phyloP scores from a whole-genome alignment of 345 rosid species.

The Ricinus communis region DNA sequence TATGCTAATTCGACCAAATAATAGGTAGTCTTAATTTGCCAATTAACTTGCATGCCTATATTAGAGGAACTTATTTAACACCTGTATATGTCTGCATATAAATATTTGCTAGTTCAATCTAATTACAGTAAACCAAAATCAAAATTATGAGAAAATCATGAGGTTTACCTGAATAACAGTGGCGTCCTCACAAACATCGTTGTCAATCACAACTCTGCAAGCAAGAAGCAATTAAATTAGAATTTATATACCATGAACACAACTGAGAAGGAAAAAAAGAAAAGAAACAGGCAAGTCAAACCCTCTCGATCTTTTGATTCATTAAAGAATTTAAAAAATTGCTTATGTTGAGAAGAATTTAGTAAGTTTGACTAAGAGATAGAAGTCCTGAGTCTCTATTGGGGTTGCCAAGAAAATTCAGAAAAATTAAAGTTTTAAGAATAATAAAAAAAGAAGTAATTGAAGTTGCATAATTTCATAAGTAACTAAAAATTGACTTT shows the following conservation, averaged over 20 bases:
- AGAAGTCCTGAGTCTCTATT: too few relatives aligned
- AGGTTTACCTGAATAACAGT: constrained; percentile 66
- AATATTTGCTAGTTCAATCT: constrained; percentile 6
- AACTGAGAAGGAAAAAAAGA: not conserved
- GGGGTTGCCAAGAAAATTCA: too few relatives aligned
- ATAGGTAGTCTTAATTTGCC: not conserved
- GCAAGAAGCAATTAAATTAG: constrained; percentile 15
- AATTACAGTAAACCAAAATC: constrained; percentile 1
- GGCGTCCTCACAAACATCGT: constrained; percentile 59
- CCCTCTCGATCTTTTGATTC: not conserved
- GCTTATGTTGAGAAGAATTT: not conserved
- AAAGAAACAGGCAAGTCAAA: not conserved
- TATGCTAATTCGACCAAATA: not conserved
- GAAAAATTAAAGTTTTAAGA: too few relatives aligned
- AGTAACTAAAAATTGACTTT: not conserved
- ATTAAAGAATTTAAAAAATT: not conserved
- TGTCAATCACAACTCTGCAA: constrained; percentile 82
- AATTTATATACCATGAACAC: constrained; percentile 1
- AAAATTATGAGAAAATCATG: not conserved
- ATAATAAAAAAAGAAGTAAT: too few relatives aligned
- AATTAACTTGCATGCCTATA: not conserved
- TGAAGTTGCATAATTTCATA: not conserved
- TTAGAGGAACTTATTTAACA: constrained; percentile 7
- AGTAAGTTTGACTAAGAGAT: not conserved
- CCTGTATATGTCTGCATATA: not conserved